phyloP scores from a whole-genome alignment of 352 stramenopile genomes.

The Phytopythium montanum region DNA sequence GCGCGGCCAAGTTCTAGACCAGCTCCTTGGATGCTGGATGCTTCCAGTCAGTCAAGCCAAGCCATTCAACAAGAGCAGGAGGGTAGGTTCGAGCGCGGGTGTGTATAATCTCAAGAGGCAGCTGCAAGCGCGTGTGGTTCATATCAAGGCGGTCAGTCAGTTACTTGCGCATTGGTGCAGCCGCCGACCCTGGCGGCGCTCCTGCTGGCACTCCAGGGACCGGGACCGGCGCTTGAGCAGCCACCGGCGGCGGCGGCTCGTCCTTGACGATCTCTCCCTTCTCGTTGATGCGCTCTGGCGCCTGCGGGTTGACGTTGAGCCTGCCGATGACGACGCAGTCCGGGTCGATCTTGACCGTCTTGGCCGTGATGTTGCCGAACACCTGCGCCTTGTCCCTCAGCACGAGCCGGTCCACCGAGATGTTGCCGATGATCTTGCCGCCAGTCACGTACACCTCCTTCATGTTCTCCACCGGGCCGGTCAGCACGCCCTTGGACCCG shows the following conservation, averaged over 20 bases:
- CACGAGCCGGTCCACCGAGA: conserved; percentile 81
- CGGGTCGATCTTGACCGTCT: conserved; percentile 87
- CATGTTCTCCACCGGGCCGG: conserved; percentile 84
- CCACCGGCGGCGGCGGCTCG: conserved; percentile 22
- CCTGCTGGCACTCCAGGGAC: not conserved
- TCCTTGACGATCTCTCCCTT: conserved; percentile 78
- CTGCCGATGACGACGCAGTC: conserved; percentile 81
- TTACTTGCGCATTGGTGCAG: not conserved
- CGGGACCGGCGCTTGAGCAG: conserved; percentile 7
- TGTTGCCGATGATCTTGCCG: conserved; percentile 85
- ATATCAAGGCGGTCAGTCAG: conserved; percentile 4
- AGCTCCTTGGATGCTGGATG: not conserved
- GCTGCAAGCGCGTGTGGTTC: conserved; percentile 13
- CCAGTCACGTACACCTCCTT: conserved; percentile 85
- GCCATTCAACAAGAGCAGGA: not conserved
- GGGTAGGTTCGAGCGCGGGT: conserved; percentile 11
- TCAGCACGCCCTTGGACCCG: conserved; percentile 74
- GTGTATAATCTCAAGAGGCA: conserved; percentile 53
- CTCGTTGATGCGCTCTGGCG: conserved; percentile 78
- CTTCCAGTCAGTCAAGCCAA: not conserved
- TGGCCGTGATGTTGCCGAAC: conserved; percentile 89
- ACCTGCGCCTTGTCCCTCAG: conserved; percentile 84
- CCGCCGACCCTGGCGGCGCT: not conserved
- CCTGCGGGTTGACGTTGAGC: conserved; percentile 88
- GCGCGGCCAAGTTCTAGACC: conserved; percentile 93